A percentile compares a stretch with the other conserved stretches of the same genome.
Evolutionary conservation across 2,329 filamentous ascomycete species (phyloP).

Genomic region (Hypoxylon sp.): DNA sequence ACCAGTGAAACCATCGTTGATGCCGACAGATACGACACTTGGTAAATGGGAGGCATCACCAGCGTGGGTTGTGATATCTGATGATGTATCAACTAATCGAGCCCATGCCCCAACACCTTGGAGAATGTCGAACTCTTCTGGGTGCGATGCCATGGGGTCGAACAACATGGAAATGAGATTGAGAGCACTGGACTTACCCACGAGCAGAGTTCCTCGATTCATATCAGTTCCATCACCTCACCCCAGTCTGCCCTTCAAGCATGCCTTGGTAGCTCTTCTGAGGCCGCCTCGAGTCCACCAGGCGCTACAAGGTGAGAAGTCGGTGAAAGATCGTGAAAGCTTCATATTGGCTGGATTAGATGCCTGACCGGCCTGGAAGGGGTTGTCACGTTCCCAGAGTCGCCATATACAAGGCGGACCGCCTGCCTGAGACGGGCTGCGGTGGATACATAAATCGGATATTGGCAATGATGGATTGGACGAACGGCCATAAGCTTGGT

Average conservation of each 20-base stretch:
- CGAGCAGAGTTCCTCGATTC: background rate
- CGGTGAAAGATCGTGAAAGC: conserved; percentile 12
- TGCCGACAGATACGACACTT: background rate
- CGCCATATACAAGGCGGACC: conserved; percentile 7
- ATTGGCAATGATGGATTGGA: conserved; percentile 26
- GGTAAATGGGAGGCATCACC: background rate
- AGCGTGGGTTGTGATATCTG: background rate
- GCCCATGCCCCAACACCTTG: conserved; percentile 25
- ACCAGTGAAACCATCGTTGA: background rate
- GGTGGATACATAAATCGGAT: conserved; percentile 22
- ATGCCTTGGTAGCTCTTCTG: background rate
- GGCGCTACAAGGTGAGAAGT: conserved; percentile 28
- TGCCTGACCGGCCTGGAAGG: background rate
- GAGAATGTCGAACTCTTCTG: conserved; percentile 6
- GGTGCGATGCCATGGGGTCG: conserved; percentile 13
- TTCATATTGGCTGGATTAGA: background rate
- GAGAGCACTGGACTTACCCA: background rate
- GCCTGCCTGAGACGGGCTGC: conserved; percentile 14
- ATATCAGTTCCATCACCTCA: conserved; percentile 8
- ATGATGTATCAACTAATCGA: conserved; percentile 5
- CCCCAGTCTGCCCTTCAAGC: background rate
- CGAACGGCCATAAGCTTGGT: conserved; percentile 2
- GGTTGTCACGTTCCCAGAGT: background rate
- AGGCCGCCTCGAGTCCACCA: conserved; percentile 3
- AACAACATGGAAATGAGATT: background rate